Evolutionary conservation across 805 yeast genomes (phyloP).

Genomic region (Suhomyces sp.): DNA sequence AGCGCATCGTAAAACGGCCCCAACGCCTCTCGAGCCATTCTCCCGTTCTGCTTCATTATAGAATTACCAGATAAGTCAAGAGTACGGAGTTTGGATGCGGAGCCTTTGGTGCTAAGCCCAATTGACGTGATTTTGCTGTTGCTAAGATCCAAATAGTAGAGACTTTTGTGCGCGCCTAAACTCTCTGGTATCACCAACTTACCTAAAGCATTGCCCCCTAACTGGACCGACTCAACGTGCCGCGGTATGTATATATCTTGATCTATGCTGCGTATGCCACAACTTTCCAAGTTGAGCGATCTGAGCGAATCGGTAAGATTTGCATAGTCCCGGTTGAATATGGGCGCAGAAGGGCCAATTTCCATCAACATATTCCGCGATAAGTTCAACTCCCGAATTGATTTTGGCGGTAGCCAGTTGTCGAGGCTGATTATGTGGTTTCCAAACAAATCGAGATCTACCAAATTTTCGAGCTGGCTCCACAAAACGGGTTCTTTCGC

Average conservation of each 20-base stretch:
- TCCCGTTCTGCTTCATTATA: constrained; percentile 11
- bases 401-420: constrained; percentile 11
- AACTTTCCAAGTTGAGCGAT: constrained; percentile 7
- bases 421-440: constrained; percentile 20
- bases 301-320: constrained; percentile 1
- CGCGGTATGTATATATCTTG: constrained; percentile 6
- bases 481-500: constrained; percentile 13
- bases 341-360: constrained; percentile 1
- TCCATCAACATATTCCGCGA: constrained; percentile 18
- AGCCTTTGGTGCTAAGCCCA: background rate
- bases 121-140: constrained; percentile 6
- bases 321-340: constrained; percentile 4
- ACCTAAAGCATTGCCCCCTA: constrained; percentile 13
- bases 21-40: constrained; percentile 10
- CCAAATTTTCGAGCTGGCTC: constrained; percentile 22
- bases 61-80: constrained; percentile 20
- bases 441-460: constrained; percentile 21
- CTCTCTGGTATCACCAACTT: constrained; percentile 9
- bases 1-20: constrained; percentile 23
- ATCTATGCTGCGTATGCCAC: constrained; percentile 7
- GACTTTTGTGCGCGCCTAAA: constrained; percentile 9
- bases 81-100: constrained; percentile 10
- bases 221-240: constrained; percentile 1
- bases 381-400: constrained; percentile 21
- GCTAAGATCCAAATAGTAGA: constrained; percentile 13